Percentiles rank a stretch among this genome's conserved stretches.
phyloP scores from a whole-genome alignment of 495 filamentous ascomycete genomes.

The Penicillium cosmopolitanum region DNA sequence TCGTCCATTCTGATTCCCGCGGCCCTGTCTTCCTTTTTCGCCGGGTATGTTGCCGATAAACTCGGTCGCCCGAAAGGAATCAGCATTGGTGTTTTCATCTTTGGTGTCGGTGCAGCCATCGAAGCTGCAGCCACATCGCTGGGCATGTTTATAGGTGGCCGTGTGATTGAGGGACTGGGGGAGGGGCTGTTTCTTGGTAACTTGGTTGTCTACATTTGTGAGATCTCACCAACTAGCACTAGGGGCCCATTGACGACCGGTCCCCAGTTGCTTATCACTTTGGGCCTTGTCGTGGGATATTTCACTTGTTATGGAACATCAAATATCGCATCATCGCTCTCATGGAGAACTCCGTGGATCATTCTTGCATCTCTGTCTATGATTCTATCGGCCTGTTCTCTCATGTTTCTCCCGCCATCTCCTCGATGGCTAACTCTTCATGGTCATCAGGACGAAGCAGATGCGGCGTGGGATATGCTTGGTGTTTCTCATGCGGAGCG shows the following conservation, averaged over 20 bases:
- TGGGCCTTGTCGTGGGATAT: conserved; percentile 58
- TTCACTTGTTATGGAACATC: conserved; percentile 66
- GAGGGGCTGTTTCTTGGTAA: conserved; percentile 63
- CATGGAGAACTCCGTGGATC: conserved; percentile 61
- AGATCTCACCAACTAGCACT: conserved; percentile 58
- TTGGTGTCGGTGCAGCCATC: conserved; percentile 57
- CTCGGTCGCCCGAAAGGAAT: conserved; percentile 58
- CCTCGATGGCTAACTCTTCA: conserved; percentile 54
- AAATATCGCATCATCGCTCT: conserved; percentile 51
- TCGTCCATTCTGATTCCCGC: conserved; percentile 67
- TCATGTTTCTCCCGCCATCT: conserved; percentile 47
- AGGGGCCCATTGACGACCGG: conserved; percentile 58
- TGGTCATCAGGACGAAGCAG: conserved; percentile 40
- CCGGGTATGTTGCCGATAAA: conserved; percentile 62
- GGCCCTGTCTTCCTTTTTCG: conserved; percentile 63
- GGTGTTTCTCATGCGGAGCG: conserved; percentile 54
- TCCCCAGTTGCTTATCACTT: conserved; percentile 57
- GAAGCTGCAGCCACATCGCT: conserved; percentile 51
- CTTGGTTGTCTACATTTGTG: conserved; percentile 61
- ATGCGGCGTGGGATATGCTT: conserved; percentile 45
- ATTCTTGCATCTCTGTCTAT: conserved; percentile 47
- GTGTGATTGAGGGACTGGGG: conserved; percentile 59
- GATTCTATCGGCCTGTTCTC: conserved; percentile 38
- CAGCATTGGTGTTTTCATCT: conserved; percentile 55
- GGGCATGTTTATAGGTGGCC: conserved; percentile 58